Conservation (phyloP, 371 early-diverging fungal genomes). For the Dichotomocladium elegans region DNA sequence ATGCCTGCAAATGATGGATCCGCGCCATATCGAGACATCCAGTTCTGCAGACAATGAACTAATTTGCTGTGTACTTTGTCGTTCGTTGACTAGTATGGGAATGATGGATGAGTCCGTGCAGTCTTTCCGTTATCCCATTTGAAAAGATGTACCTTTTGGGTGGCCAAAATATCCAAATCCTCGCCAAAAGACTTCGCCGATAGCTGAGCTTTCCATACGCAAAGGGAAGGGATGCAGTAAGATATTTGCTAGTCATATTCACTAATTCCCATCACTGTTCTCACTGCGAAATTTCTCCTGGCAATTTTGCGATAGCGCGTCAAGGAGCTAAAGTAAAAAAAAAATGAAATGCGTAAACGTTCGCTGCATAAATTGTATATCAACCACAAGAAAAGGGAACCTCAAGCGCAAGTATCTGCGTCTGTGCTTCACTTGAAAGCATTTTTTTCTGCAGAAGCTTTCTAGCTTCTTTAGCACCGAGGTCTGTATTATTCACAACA, state of each 20-base stretch:
- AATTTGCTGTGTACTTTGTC: constrained; percentile 35
- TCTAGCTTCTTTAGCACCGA: constrained; percentile 48
- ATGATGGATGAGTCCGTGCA: background rate
- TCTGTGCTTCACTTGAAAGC: constrained; percentile 24
- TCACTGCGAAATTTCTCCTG: constrained; percentile 22
- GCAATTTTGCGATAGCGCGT: constrained; percentile 44
- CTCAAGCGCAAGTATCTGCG: constrained; percentile 35
- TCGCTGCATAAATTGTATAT: background rate
- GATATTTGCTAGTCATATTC: no score
- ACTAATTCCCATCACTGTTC: no score
- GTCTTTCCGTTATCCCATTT: background rate
- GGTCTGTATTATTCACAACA: constrained; percentile 30
- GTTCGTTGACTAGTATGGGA: constrained; percentile 18
- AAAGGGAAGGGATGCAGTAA: no score
- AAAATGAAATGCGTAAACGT: background rate
- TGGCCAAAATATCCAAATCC: constrained; percentile 30
- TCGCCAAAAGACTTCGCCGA: constrained; percentile 42
- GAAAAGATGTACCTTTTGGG: constrained; percentile 28
- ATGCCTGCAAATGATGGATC: constrained; percentile 31
- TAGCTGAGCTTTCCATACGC: constrained; percentile 28
- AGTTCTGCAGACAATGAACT: constrained; percentile 33
- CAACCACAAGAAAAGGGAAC: constrained; percentile 10
- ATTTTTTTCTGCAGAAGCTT: constrained; percentile 49
- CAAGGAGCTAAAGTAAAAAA: constrained; percentile 24
- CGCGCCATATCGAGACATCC: constrained; percentile 23